Evolutionary conservation across 345 rosid species (phyloP), one percentile per base, ranked within the genome.

Genomic region (Luvunga scandens): DNA sequence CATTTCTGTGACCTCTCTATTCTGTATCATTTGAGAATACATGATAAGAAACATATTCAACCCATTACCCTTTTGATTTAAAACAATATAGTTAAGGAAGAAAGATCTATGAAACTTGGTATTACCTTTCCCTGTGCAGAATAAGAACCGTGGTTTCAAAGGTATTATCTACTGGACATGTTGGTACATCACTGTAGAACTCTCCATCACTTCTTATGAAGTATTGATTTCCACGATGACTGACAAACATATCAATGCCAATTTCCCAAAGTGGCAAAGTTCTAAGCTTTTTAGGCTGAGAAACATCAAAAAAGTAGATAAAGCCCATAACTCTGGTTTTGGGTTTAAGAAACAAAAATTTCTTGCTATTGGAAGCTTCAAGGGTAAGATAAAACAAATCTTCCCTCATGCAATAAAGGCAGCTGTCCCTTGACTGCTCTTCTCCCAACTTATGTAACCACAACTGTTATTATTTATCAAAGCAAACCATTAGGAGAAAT

Each of bases 361-460:
- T 86, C 70, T 92, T 85, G 84, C 92, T 93, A 84, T 90, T 97
- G 71, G 98, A 93, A 72, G 94, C 84, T 53, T 78, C 72, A 70
- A 95, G 92, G 69, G 73, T 88, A 78, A 95, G 83, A 77, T 91
- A 86, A 84, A 91, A 95, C 87, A 81, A 90, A 71, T 93, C 96
- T 85, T 95, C 96, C 85, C 91, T 87, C 85, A 92, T 96, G 67
- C 92, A 93, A 81, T 92, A 92, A 73, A 95, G 91, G 85, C 97
- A 89, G 34, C 77, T 61, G 78, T 95, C 99, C 81, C 75, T 87
- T 48, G 88, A 82, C 60, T 90, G 98, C 38, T 89, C 92, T 2
- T 93, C 85, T 72, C 91, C 98, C 89, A 95, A 71, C 89, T 88
- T 90, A 84, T 95, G 99, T 67, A 93, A 84, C 97, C 98, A 95